These are phyloP conservation scores for Tarenaya hassleriana DNA, from an alignment of 345 rosid genomes.

Conservation along the genomic window DNA sequence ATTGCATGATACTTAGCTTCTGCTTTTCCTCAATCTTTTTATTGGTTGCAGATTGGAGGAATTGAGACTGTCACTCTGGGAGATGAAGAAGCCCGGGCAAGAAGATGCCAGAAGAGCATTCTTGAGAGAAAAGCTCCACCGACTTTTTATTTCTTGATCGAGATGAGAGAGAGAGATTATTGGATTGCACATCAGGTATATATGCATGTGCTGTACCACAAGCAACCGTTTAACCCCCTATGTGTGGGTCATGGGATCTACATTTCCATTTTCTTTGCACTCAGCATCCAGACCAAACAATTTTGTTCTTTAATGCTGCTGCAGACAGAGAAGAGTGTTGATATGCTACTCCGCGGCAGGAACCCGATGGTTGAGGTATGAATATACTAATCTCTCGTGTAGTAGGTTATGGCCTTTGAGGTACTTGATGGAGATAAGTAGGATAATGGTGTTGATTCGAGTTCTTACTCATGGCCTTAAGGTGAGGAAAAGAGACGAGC, in stretches of 20 bases:
- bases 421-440: background rate
- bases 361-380: constrained; percentile 63
- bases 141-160: constrained; percentile 62
- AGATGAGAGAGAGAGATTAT: constrained; percentile 56
- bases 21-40: background rate
- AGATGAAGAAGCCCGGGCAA: constrained; percentile 57
- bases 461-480: constrained; percentile 18
- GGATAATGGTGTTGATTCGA: background rate
- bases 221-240: too few species aligned
- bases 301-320: constrained; percentile 6
- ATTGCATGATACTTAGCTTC: background rate
- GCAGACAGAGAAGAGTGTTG: constrained; percentile 69
- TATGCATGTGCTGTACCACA: constrained; percentile 1
- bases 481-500: constrained; percentile 48
- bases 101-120: constrained; percentile 55
- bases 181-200: constrained; percentile 65
- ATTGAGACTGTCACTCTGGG: constrained; percentile 56
- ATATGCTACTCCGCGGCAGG: constrained; percentile 49
- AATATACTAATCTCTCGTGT: background rate
- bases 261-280: background rate
- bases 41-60: constrained; percentile 52
- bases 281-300: background rate
- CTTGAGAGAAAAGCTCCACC: constrained; percentile 66
- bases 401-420: background rate
- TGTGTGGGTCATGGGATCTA: too few species aligned